Evolutionary conservation across 495 filamentous ascomycete genomes (phyloP).

Genomic region (Pyrenula massariospora): DNA sequence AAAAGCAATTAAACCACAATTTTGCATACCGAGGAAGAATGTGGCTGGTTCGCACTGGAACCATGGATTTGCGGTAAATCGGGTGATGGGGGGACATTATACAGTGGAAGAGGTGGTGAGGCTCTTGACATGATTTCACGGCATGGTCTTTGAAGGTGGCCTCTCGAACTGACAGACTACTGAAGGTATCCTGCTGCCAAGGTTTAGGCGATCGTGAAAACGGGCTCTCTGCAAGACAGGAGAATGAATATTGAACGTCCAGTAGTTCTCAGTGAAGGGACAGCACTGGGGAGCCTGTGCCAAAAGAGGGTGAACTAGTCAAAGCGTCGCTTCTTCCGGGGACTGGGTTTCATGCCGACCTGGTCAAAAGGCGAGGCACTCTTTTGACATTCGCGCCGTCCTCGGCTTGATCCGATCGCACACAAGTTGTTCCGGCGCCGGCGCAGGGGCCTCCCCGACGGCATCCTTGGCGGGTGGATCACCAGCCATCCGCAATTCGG

Average conservation of each 20-base stretch:
- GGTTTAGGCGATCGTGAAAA: no score
- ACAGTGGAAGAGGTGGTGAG: slow-evolving; percentile 42
- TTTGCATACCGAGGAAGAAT: neutral
- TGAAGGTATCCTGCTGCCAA: no score
- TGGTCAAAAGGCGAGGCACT: neutral
- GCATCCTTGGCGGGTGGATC: no score
- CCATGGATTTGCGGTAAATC: slow-evolving; percentile 18
- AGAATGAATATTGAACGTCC: no score
- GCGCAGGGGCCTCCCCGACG: neutral
- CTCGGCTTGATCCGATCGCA: neutral
- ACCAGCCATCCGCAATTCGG: neutral
- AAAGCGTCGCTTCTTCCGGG: neutral
- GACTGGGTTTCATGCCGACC: neutral
- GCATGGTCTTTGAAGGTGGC: slow-evolving; percentile 2
- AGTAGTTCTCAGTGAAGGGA: no score
- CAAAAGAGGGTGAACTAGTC: neutral
- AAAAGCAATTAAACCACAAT: neutral
- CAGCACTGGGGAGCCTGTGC: neutral
- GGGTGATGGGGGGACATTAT: slow-evolving; percentile 33
- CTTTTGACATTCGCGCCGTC: neutral
- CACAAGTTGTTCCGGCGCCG: no score
- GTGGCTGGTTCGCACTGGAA: neutral
- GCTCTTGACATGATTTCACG: slow-evolving; percentile 52
- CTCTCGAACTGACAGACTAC: neutral
- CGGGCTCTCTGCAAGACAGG: no score